These are phyloP conservation scores for Fusarium odoratissimum DNA, from an alignment of 2,329 filamentous ascomycete genomes.

Conservation along the genomic window DNA sequence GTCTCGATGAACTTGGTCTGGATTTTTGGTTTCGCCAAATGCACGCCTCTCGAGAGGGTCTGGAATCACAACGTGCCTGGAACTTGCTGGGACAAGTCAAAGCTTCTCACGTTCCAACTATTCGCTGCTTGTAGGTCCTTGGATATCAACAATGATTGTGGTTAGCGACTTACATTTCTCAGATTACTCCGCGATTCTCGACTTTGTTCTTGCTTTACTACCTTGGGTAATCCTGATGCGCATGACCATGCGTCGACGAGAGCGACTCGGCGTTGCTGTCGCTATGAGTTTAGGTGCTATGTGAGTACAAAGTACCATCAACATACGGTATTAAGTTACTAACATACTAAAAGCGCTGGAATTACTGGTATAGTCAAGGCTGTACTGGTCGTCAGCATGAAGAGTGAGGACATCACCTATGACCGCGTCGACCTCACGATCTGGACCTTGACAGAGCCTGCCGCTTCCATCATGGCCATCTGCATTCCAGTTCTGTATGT, in stretches of 20 bases:
- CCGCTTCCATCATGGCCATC: conserved; percentile 52
- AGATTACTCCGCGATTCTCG: conserved; percentile 52
- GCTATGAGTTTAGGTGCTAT: conserved; percentile 52
- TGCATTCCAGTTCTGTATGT: conserved; percentile 51
- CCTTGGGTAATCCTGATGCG: conserved; percentile 51
- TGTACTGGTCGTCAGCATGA: conserved; percentile 48
- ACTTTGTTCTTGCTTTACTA: conserved; percentile 50
- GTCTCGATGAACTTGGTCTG: conserved; percentile 50
- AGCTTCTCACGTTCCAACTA: conserved; percentile 45
- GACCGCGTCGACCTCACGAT: conserved; percentile 52
- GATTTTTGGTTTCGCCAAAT: conserved; percentile 51
- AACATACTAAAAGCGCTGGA: conserved; percentile 45
- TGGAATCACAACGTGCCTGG: conserved; percentile 43
- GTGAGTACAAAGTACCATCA: conserved; percentile 26
- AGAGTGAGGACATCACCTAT: conserved; percentile 49
- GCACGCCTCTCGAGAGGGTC: conserved; percentile 45
- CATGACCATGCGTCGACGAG: conserved; percentile 48
- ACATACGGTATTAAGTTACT: not conserved
- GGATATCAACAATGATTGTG: accelerated
- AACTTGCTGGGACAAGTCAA: conserved; percentile 46
- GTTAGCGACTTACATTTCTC: not conserved
- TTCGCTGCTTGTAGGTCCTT: conserved; percentile 48
- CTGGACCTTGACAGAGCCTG: conserved; percentile 51
- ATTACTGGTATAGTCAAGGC: conserved; percentile 50
- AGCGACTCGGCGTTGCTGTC: conserved; percentile 50